These are phyloP conservation scores for Comarum palustre DNA, from an alignment of 306 rosid genomes.

Conservation along the genomic window DNA sequence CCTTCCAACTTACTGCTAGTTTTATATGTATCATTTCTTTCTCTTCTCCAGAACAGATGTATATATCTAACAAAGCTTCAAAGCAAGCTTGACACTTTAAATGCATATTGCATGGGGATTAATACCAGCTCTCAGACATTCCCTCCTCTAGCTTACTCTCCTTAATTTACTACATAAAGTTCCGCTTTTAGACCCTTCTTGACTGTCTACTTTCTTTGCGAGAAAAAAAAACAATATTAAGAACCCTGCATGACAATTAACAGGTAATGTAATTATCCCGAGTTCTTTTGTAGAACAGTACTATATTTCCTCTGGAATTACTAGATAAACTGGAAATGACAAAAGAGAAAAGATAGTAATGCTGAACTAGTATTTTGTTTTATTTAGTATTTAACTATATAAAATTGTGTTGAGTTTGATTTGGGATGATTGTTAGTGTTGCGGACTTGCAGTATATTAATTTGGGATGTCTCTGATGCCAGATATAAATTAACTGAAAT, in stretches of 20 bases:
- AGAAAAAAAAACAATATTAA: background rate
- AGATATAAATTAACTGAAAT: background rate
- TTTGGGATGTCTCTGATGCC: background rate
- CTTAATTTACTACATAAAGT: slow-evolving; percentile 52
- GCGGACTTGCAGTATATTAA: too few relatives aligned
- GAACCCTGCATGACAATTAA: background rate
- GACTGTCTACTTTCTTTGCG: slow-evolving; percentile 10
- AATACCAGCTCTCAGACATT: slow-evolving; percentile 35
- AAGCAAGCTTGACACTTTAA: slow-evolving; percentile 38
- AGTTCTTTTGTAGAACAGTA: too few relatives aligned
- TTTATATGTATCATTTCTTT: slow-evolving; percentile 7
- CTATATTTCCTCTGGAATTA: background rate
- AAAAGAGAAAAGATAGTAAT: background rate
- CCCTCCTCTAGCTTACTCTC: slow-evolving; percentile 25
- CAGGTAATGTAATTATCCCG: too few relatives aligned
- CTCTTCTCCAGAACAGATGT: background rate
- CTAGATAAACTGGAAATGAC: background rate
- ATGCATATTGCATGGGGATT: slow-evolving; percentile 60
- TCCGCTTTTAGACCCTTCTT: slow-evolving; percentile 29
- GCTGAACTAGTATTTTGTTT: too few relatives aligned
- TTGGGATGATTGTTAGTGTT: background rate
- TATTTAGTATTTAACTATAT: too few relatives aligned
- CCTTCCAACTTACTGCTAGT: slow-evolving; percentile 23
- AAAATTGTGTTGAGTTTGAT: too few relatives aligned
- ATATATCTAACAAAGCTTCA: slow-evolving; percentile 8